Conservation (phyloP, 306 rosid genomes). For the Rubus parviflorus region DNA sequence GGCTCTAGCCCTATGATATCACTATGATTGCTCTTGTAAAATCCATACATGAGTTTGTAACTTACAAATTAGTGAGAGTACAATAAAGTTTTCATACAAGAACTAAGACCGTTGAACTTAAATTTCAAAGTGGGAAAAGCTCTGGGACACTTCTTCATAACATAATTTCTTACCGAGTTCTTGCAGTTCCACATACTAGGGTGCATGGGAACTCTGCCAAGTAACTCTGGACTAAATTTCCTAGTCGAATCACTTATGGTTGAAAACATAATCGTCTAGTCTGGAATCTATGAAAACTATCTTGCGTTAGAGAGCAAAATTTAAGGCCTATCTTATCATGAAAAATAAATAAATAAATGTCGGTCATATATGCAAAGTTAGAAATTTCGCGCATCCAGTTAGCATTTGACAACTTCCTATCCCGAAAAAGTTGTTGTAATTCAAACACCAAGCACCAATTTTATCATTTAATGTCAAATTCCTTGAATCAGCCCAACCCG, state of each 20-base stretch:
- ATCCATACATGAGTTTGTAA: too few species aligned
- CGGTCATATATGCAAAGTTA: not conserved
- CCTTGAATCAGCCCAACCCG: not conserved
- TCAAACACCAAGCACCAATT: not conserved
- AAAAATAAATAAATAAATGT: not conserved
- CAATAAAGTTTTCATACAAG: not conserved
- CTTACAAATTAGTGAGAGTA: too few species aligned
- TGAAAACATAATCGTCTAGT: not conserved
- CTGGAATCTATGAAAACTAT: not conserved
- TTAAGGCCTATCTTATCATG: not conserved
- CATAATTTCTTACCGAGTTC: not conserved
- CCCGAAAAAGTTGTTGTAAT: not conserved
- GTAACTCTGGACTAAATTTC: not conserved
- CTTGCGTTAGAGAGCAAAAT: not conserved
- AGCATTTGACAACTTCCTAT: not conserved
- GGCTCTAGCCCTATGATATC: not conserved
- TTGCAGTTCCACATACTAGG: not conserved
- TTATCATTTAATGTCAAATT: not conserved
- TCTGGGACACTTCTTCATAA: not conserved
- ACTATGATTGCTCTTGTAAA: too few species aligned
- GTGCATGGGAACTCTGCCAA: not conserved
- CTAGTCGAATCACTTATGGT: not conserved
- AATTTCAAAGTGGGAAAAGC: not conserved
- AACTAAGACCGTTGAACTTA: not conserved
- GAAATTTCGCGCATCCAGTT: not conserved